phyloP scores from a whole-genome alignment of 192 early-diverging fungal genomes.

The Coemansia sp. region DNA sequence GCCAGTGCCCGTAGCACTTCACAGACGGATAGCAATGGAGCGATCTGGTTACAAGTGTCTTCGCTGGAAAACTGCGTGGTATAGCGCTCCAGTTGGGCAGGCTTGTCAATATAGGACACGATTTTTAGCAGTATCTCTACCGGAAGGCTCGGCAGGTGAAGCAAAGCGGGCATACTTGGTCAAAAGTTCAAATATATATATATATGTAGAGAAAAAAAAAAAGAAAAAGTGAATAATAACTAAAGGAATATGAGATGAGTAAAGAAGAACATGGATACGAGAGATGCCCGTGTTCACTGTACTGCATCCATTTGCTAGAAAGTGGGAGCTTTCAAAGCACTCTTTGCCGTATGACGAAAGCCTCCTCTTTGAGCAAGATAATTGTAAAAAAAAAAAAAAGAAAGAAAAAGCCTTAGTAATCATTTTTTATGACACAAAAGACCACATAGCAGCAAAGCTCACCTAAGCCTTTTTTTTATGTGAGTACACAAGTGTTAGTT shows the following conservation, averaged over 20 bases:
- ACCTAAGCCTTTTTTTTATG: no score
- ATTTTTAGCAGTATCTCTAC: slow-evolving; percentile 1
- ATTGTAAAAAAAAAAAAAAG: background rate
- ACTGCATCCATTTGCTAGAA: background rate
- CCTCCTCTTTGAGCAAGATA: background rate
- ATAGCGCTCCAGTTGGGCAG: slow-evolving; percentile 2
- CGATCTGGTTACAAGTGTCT: background rate
- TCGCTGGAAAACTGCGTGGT: background rate
- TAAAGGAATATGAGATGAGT: background rate
- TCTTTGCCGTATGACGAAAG: background rate
- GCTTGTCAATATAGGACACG: background rate
- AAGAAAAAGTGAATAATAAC: background rate
- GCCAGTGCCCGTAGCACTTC: background rate
- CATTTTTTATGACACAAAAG: no score
- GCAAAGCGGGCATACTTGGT: background rate
- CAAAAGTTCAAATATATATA: background rate
- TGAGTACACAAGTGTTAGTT: no score
- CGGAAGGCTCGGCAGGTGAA: background rate
- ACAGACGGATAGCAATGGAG: background rate
- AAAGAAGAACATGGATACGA: background rate
- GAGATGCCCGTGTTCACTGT: background rate
- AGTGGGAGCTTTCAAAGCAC: background rate
- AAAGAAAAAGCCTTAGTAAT: background rate
- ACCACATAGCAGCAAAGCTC: background rate
- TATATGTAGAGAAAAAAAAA: background rate